Base-by-base conservation (phyloP, 495 filamentous ascomycete genomes). In the Neurospora intermedia region DNA sequence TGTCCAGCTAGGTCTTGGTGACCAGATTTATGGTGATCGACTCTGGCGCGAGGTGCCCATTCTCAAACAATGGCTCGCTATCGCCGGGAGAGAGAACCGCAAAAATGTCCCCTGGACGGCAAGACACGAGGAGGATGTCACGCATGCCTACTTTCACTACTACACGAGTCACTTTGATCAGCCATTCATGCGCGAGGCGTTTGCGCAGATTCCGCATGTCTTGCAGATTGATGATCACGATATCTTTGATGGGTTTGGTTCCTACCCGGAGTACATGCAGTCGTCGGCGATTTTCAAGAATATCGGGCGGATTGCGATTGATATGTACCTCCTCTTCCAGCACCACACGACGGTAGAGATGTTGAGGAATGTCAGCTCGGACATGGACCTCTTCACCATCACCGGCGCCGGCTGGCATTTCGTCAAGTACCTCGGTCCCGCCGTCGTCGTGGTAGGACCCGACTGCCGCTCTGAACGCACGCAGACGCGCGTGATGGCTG, bases 281-380 rank as follows among this genome's bases (percentile, higher is more conserved):
- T 92, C 91, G 78, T 97, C 93, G 2, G 91, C 96, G 72, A 93
- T 98, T 84, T 98, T 99, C 86, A 97, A 97, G 81, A 97, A 97
- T 80, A 97, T 98, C 76, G 96, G 96, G 35, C 91, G 96, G 31
- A 91, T 99, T 39, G 96, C 93, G n/a, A 95, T 97, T 71, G 94
- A 98, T 74, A 98, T 97, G 93, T 99, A 98, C 78, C 87, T 99
- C n/a, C 89, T 99, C 23, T 99, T 99, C 85, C 96, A 99, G 78
- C 96, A 99, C 79, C 96, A 99, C 80, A 97, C 96, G 0, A 97
- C 94, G 1, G 88, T 96, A 20, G 96, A 98, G 77, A 92, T 98
- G 41, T 89, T 99, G 20, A 91, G 95, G 41, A 93, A 93, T 75
- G 89, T 94, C 71, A 90, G 86, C 77, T 92, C 91, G 69, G 96